Base-by-base conservation (phyloP, 1,284 basidiomycete species). In the Porodaedalea pini region DNA sequence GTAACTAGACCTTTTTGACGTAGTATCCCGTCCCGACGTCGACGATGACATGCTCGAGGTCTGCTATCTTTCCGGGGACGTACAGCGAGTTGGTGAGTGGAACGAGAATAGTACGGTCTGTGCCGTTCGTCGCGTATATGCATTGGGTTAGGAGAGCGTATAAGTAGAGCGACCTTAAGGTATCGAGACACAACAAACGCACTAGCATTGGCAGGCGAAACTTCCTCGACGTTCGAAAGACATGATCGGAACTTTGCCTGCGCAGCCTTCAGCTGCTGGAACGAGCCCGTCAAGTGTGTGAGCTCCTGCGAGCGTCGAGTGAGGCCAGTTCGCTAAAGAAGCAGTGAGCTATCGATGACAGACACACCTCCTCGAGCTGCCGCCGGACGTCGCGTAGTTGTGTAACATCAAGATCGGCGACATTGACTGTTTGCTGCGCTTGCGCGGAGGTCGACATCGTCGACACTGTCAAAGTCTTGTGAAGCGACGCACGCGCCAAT, bases 11-110 rank as follows among this genome's bases (percentile, higher is more conserved):
- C 82, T 98, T 98, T 71, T 92, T 88, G 17, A 99, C 88, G 67
- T 90, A 98, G 74, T 98, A 99, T 0, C 96, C 96, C 0, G 96
- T 98, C 1, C 96, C 96, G 31, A 99, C 82, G 69, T 99, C 96
- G 17, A 99, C 86, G 59, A 98, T 88, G 49, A 99, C 94, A 63
- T 92, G 83, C 50, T 94, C 88, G 1, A 83, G 72, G 68, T 98
- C 90, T 25, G 78, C 79, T 34, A 98, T 78, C 72, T 88, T 94
- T 29, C 95, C 96, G 1, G 95, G 94, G 13, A 98, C 91, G 69
- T 98, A 98, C 2, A 99, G 80, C 1, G 94, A 97, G 70, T 91
- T 92, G 8, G 94, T 98, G 50, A 98, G 75, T 2, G 96, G 96
- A 1, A 98, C 90, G 19, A 98, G 80, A 60, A 95, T 85, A 15